Evolutionary conservation across 2,329 filamentous ascomycete genomes (phyloP), one percentile per base, ranked within the genome.

Genomic region (Geosmithia flava): DNA sequence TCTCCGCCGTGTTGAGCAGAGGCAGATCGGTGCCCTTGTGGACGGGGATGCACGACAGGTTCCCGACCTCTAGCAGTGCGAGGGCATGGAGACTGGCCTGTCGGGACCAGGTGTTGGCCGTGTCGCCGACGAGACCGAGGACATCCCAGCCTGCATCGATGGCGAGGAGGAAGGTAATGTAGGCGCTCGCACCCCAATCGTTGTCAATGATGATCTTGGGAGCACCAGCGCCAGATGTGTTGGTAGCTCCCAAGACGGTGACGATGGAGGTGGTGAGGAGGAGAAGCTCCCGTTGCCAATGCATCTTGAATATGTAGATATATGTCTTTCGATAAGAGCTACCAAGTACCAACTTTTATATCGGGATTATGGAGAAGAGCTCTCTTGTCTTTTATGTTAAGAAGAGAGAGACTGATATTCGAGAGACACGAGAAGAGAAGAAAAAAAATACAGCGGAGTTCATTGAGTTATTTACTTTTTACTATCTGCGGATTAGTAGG

Each of bases 21-120:
- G 71, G 72, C 50, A 68, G 72, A 52, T 71, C 60, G 46, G 68
- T 55, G 11, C 71, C 71, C 27, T 67, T 61, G 51, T 69, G 63
- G 2, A 74, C 70, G 1, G 71, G 71, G 39, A 75, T 70, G 33
- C 33, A 37, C 44, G 58, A 61, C 1, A 74, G 54, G 46, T 67
- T 67, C 15, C 70, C 70, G 13, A 67, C 55, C 54, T 74, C 69
- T 0, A 75, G 61, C 2, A 65, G 68, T 2, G 69, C 68, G 2
- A 75, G 59, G 2, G 64, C 71, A 49, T 75, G 71, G 1, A 69
- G 57, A 20, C 67, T 68, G 11, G 56, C 59, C 52, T 74, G 69
- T 8, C 63, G 58, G 33, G 69, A 64, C 70, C 69, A 75, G 3
- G 63, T 64, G 50, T 74, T 64, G 33, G 63, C 62, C 3, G 70